Conservation (phyloP, 306 rosid genomes). For the Spatholobus suberectus region DNA sequence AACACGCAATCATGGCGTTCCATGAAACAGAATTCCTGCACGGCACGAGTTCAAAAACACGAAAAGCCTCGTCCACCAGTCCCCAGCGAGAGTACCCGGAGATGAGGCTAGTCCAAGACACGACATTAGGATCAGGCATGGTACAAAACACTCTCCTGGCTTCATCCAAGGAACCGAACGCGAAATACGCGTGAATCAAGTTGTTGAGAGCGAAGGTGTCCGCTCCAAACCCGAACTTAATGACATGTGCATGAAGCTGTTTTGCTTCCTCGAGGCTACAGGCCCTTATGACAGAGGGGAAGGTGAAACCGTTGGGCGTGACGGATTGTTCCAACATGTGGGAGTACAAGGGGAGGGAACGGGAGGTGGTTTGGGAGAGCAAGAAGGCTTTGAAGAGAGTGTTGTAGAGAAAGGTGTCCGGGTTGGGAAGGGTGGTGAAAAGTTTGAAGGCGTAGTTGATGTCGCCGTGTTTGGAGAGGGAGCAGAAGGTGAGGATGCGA, state of each 20-base stretch:
- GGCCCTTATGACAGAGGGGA: conserved; percentile 59
- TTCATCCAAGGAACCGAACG: conserved; percentile 51
- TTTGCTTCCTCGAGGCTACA: conserved; percentile 49
- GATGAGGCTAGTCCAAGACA: conserved; percentile 68
- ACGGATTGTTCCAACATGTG: conserved; percentile 55
- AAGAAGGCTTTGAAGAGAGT: conserved; percentile 56
- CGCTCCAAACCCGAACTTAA: conserved; percentile 56
- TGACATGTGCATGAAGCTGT: conserved; percentile 68
- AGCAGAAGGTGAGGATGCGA: conserved; percentile 60
- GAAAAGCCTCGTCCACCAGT: conserved; percentile 55
- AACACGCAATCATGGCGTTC: conserved; percentile 74
- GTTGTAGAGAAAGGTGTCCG: conserved; percentile 69
- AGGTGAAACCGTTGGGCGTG: conserved; percentile 59
- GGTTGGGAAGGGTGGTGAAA: conserved; percentile 52
- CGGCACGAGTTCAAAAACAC: conserved; percentile 59
- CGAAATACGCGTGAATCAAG: conserved; percentile 55
- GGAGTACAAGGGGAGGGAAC: conserved; percentile 52
- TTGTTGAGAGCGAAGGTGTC: conserved; percentile 54
- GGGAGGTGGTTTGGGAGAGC: conserved; percentile 25
- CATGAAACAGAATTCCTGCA: conserved; percentile 59
- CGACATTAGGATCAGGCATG: conserved; percentile 51
- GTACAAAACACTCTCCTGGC: conserved; percentile 59
- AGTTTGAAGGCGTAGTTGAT: conserved; percentile 58
- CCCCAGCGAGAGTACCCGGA: conserved; percentile 62
- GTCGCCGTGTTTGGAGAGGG: conserved; percentile 49